Percentiles rank a stretch among this genome's conserved stretches.
Evolutionary conservation across 768 basidiomycete genomes (phyloP).

Genomic region (Amylocystis lapponica): DNA sequence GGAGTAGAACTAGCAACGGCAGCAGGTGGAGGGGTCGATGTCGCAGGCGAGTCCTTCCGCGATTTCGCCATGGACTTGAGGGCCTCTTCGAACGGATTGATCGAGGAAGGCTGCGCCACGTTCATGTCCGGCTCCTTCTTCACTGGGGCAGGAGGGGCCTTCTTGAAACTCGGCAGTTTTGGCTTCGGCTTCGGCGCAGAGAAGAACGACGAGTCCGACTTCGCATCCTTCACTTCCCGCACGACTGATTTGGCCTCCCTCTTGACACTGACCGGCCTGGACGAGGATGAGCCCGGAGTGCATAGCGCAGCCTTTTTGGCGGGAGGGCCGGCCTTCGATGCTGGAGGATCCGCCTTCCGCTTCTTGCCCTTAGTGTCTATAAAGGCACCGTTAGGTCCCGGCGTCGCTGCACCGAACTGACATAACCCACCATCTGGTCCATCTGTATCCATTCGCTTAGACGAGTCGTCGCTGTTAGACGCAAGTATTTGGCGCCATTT

Average conservation of each 20-base stretch:
- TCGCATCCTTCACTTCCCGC: constrained; percentile 76
- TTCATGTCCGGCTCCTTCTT: constrained; percentile 53
- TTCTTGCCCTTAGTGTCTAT: constrained; percentile 64
- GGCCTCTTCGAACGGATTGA: constrained; percentile 79
- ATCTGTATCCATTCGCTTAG: constrained; percentile 31
- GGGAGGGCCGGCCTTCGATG: constrained; percentile 43
- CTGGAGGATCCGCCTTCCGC: constrained; percentile 58
- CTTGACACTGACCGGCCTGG: constrained; percentile 39
- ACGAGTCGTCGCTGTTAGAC: constrained; percentile 36
- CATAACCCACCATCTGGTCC: constrained; percentile 68
- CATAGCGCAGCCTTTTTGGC: constrained; percentile 62
- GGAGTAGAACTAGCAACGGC: constrained; percentile 24
- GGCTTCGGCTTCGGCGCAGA: constrained; percentile 82
- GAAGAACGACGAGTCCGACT: constrained; percentile 85
- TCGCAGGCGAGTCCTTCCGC: constrained; percentile 56
- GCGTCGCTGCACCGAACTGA: constrained; percentile 32
- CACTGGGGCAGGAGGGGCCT: constrained; percentile 41
- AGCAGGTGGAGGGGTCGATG: constrained; percentile 48
- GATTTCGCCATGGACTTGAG: constrained; percentile 73
- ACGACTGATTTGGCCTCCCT: constrained; percentile 44
- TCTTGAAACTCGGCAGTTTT: constrained; percentile 83
- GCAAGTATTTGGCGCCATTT: constrained; percentile 68
- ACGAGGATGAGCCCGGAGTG: constrained; percentile 30
- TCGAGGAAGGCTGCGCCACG: constrained; percentile 69
- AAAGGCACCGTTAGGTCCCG: too few species aligned